A percentile compares a stretch with the other conserved stretches of the same genome.
Evolutionary conservation across 208 protist genomes (phyloP).

Genomic region (Leishmania mexicana): DNA sequence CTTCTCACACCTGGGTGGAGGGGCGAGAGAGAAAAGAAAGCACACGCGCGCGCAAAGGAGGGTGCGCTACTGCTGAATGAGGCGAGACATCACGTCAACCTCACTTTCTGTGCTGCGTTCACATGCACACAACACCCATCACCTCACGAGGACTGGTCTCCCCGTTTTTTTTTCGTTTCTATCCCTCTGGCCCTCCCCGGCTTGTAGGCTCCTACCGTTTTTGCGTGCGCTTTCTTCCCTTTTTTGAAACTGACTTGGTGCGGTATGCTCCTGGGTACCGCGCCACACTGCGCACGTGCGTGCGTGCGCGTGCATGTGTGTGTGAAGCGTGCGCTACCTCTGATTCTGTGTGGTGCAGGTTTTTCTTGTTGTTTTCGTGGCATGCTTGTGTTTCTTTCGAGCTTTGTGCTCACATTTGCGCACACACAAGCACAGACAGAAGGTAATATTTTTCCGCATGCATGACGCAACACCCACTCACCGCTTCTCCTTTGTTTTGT

Average conservation of each 20-base stretch:
- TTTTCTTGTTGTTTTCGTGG: conserved; percentile 5
- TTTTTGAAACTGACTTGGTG: background rate
- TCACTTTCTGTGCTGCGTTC: too few relatives aligned
- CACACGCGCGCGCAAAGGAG: background rate
- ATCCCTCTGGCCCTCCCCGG: background rate
- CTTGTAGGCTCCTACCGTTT: background rate
- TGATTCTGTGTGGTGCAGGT: background rate
- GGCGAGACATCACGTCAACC: too few relatives aligned
- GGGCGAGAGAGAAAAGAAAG: background rate
- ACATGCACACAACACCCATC: background rate
- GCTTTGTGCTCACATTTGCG: background rate
- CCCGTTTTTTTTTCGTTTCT: background rate
- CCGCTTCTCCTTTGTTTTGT: background rate
- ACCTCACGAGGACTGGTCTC: background rate
- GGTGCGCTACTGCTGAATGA: background rate
- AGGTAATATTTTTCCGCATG: background rate
- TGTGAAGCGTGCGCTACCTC: conserved; percentile 1
- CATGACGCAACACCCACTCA: background rate
- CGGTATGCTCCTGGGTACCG: background rate
- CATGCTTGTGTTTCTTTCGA: background rate
- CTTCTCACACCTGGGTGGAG: background rate
- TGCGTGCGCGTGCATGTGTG: background rate
- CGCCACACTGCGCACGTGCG: background rate
- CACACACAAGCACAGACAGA: background rate
- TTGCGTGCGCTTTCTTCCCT: background rate